phyloP scores from a whole-genome alignment of 257 asterid species.

The Avicennia marina region DNA sequence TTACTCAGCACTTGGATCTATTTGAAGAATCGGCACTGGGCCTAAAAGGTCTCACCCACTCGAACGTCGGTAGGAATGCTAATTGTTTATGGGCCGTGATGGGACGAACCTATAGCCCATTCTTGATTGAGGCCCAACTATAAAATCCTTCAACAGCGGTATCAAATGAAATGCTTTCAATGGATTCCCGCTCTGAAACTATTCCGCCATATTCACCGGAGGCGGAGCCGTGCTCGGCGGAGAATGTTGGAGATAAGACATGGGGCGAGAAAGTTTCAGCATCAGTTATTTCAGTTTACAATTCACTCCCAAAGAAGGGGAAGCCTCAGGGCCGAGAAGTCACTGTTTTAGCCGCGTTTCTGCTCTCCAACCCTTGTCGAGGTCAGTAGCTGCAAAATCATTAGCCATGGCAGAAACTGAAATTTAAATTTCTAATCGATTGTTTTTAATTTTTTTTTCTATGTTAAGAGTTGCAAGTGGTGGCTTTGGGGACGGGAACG shows the following conservation, averaged over 20 bases:
- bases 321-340: conserved; percentile 98
- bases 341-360: conserved; percentile 89
- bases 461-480: conserved; percentile 47
- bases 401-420: not conserved
- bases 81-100: too few species aligned
- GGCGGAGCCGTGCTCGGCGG: conserved; percentile 22
- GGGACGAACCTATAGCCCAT: too few species aligned
- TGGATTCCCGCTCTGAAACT: conserved; percentile 31
- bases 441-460: not conserved
- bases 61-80: too few species aligned
- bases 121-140: too few species aligned
- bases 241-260: conserved; percentile 18
- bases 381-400: conserved; percentile 31
- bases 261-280: conserved; percentile 61
- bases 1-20: too few species aligned
- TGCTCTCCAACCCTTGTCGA: conserved; percentile 56
- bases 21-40: too few species aligned
- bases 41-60: too few species aligned
- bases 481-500: conserved; percentile 92
- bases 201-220: conserved; percentile 10
- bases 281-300: conserved; percentile 45
- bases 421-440: not conserved
- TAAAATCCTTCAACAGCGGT: not conserved
- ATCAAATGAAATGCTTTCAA: not conserved
- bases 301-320: conserved; percentile 76